A percentile compares a stretch with the other conserved stretches of the same genome.
These are phyloP conservation scores for Pelargonium australe DNA, from an alignment of 441 rosid species.

Conservation along the genomic window DNA sequence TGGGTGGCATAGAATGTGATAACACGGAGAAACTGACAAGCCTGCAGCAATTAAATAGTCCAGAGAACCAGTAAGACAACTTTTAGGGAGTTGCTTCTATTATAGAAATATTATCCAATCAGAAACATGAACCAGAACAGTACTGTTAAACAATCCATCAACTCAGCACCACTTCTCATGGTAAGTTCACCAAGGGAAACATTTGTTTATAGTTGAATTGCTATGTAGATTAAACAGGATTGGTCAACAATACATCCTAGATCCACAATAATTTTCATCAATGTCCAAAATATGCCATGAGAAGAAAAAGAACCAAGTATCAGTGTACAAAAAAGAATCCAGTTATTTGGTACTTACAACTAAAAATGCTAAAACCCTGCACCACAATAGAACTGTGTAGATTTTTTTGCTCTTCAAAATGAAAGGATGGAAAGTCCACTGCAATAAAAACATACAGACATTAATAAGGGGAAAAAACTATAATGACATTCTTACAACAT, in stretches of 20 bases:
- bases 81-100: background rate
- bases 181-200: slow-evolving; percentile 3
- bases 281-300: background rate
- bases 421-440: slow-evolving; percentile 99
- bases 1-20: slow-evolving; percentile 91
- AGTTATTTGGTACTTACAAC: slow-evolving; percentile 53
- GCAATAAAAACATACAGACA: slow-evolving; percentile 27
- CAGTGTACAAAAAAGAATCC: background rate
- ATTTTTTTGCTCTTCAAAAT: slow-evolving; percentile 84
- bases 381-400: slow-evolving; percentile 95
- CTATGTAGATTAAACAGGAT: background rate
- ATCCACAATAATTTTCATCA: background rate
- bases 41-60: slow-evolving; percentile 37
- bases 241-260: background rate
- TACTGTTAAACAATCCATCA: background rate
- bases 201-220: background rate
- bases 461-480: background rate
- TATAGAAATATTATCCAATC: background rate
- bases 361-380: slow-evolving; percentile 92
- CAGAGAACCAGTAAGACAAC: slow-evolving; percentile 15
- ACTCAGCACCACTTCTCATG: background rate
- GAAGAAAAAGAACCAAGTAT: background rate
- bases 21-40: slow-evolving; percentile 76
- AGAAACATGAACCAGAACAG: background rate
- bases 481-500: background rate